A percentile compares a stretch with the other conserved stretches of the same genome.
These are phyloP conservation scores for Fusarium sp. DNA, from an alignment of 2,329 filamentous ascomycete species.

Conservation along the genomic window DNA sequence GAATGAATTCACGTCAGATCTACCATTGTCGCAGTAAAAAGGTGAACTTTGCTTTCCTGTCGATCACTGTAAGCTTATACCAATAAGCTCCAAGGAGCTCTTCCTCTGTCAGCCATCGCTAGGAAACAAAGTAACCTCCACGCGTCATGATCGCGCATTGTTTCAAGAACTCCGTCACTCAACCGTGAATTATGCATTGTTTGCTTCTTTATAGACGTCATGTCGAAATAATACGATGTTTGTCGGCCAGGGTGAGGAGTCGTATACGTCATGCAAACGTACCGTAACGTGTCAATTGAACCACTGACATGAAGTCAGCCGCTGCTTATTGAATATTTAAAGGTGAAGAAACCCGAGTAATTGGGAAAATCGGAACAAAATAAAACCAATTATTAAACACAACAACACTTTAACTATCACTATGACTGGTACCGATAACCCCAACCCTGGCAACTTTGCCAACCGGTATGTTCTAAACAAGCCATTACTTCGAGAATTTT, in stretches of 20 bases:
- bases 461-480: conserved; percentile 37
- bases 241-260: background rate
- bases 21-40: rapidly evolving
- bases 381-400: no score
- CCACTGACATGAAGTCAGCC: background rate
- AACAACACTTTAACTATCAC: background rate
- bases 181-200: background rate
- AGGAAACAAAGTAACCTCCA: background rate
- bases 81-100: background rate
- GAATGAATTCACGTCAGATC: background rate
- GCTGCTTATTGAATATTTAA: background rate
- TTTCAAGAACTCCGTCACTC: background rate
- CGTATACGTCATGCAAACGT: conserved; percentile 7
- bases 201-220: conserved; percentile 20
- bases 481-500: no score
- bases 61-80: background rate
- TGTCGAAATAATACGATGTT: background rate
- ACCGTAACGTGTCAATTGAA: background rate
- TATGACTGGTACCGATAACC: conserved; percentile 42
- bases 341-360: rapidly evolving
- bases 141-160: background rate
- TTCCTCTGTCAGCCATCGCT: background rate
- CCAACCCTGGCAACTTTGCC: conserved; percentile 48
- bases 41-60: background rate
- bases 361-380: background rate